Evolutionary conservation across 208 protist species (phyloP), one percentile per base, ranked within the genome.

Genomic region (Lotmaria passim): DNA sequence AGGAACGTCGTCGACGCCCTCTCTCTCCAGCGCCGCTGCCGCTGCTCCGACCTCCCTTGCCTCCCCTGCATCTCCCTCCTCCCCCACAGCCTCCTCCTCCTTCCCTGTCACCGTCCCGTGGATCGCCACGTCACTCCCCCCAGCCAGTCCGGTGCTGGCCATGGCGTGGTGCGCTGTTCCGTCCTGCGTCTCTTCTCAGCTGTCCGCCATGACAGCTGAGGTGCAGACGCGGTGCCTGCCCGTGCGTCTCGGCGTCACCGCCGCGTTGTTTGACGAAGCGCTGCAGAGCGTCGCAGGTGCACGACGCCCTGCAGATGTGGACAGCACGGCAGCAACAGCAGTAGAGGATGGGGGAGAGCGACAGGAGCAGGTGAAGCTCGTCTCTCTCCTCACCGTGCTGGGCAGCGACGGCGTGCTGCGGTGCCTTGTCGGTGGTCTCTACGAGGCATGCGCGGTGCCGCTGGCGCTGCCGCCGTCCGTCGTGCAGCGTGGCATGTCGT

Each of bases 351-450:
- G 17, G 6, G 26, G 11, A 21, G 48, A 12, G 28, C 48, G 48
- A 28, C 4, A 5, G 47, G 5, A 8, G 19, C 7, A 6, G 21
- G 21, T 7, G 17, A n/a, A n/a, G n/a, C n/a, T n/a, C 23, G 76
- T 86, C 0, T 73, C 83, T 11, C 28, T 91, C 36, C 70, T 93
- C 6, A 46, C 87, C 14, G 57, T 93, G 5, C 48, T 93, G 23
- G 83, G 83, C 56, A 58, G 62, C 17, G 51, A 57, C n/a, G 88
- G 88, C n/a, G 48, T 59, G 10, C 36, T 93, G 30, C 79, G 79
- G 68, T 75, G 83, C 46, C 53, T 91, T 10, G 73, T 82, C 24
- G 85, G 85, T 47, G 88, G 88, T 14, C 73, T 93, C 12, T 82
- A 81, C 55, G 88, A 93, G 72, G 81, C 88, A 24, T 60, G 50